Percentiles rank a stretch among this genome's conserved stretches.
These are phyloP conservation scores for Monosporascus sp. DNA, from an alignment of 2,329 filamentous ascomycete genomes.

Conservation along the genomic window DNA sequence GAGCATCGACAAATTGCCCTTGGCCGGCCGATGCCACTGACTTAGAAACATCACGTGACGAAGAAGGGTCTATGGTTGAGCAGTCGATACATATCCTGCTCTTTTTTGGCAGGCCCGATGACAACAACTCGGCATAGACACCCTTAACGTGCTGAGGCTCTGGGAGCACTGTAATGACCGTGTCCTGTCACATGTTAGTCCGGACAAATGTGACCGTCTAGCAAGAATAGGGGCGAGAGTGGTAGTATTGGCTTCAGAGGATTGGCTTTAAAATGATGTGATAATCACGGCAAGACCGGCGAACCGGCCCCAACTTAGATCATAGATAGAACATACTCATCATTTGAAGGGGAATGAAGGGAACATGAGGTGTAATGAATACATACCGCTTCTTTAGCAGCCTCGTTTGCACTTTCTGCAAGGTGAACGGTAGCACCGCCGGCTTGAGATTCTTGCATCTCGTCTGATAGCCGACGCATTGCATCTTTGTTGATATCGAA, in stretches of 20 bases:
- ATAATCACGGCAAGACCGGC: conserved; percentile 59
- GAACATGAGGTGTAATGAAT: conserved; percentile 19
- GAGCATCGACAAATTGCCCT: conserved; percentile 84
- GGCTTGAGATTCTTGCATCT: conserved; percentile 37
- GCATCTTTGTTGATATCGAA: conserved; percentile 53
- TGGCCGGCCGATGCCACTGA: conserved; percentile 58
- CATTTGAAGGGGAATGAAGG: conserved; percentile 21
- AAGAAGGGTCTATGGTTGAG: conserved; percentile 90
- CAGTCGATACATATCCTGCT: conserved; percentile 87
- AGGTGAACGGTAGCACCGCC: conserved; percentile 43
- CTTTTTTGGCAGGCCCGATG: conserved; percentile 43
- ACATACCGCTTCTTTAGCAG: conserved; percentile 47
- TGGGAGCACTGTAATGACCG: conserved; percentile 82
- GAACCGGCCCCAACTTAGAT: conserved; percentile 67
- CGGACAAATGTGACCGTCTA: conserved; percentile 5
- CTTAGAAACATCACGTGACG: conserved; percentile 72
- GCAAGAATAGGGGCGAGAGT: conserved; percentile 3
- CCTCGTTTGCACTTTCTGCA: conserved; percentile 40
- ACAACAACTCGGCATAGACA: conserved; percentile 74
- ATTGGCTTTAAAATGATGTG: conserved; percentile 61
- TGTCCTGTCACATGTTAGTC: conserved; percentile 55
- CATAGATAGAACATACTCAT: conserved; percentile 48
- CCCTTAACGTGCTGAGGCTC: conserved; percentile 82
- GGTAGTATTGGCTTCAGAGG: conserved; percentile 50
- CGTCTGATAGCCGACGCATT: conserved; percentile 40